Conservation (phyloP, 805 yeast genomes). For the Scheffersomyces spartinae region DNA sequence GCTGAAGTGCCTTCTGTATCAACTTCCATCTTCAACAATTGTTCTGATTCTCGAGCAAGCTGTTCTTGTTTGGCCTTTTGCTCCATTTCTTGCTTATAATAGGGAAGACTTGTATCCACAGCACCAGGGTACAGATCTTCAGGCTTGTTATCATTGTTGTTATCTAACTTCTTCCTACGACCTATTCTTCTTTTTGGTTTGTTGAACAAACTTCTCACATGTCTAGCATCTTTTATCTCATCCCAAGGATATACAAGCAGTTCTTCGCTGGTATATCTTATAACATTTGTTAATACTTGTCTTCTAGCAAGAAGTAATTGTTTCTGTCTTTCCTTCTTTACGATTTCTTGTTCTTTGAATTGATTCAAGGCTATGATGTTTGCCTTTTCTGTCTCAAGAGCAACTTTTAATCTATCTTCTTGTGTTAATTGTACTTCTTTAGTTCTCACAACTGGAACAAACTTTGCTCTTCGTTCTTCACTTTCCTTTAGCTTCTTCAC, state of each 20-base stretch:
- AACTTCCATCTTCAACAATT: no score
- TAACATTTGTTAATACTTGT: constrained; percentile 44
- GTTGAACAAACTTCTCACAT: constrained; percentile 21
- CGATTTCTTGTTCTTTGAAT: constrained; percentile 77
- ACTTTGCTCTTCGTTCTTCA: constrained; percentile 46
- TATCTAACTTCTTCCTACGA: constrained; percentile 26
- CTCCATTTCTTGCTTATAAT: no score
- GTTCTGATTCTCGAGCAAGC: no score
- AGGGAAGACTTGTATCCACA: constrained; percentile 13
- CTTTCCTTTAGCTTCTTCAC: constrained; percentile 59
- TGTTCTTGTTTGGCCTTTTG: no score
- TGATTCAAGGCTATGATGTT: constrained; percentile 63
- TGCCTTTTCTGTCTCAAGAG: constrained; percentile 71
- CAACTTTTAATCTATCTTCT: constrained; percentile 69
- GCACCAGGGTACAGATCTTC: no score
- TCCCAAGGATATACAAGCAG: constrained; percentile 49
- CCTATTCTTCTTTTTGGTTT: constrained; percentile 33
- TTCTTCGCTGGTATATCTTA: constrained; percentile 41
- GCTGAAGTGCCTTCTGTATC: no score
- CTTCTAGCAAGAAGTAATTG: constrained; percentile 60
- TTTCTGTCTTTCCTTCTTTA: constrained; percentile 66
- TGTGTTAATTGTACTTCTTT: constrained; percentile 45
- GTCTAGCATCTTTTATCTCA: constrained; percentile 41
- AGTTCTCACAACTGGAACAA: constrained; percentile 28
- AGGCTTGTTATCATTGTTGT: background rate